Percentiles rank a stretch among this genome's conserved stretches.
phyloP scores from a whole-genome alignment of 2,329 filamentous ascomycete genomes.

The Beauveria sp. region DNA sequence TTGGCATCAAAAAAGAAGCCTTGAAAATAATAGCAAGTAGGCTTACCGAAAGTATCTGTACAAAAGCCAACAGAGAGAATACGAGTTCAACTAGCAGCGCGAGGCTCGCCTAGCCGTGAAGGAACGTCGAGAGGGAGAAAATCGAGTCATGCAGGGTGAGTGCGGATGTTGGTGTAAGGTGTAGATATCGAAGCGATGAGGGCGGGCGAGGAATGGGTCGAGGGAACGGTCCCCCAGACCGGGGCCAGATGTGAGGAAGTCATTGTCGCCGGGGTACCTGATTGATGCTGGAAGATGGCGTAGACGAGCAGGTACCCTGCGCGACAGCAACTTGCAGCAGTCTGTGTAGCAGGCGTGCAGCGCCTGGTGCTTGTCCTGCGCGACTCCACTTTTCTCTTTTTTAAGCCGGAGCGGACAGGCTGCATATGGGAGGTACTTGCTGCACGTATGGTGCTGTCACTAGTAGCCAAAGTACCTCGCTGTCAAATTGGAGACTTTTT shows the following conservation, averaged over 20 bases:
- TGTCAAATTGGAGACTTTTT: slow-evolving; percentile 1
- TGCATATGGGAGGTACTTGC: neutral
- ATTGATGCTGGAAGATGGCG: neutral
- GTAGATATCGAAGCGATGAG: slow-evolving; percentile 19
- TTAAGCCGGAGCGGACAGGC: neutral
- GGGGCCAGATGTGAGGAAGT: slow-evolving; percentile 10
- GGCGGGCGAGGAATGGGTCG: slow-evolving; percentile 20
- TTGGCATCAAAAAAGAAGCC: neutral
- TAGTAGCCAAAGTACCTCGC: neutral
- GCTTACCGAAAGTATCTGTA: slow-evolving; percentile 1
- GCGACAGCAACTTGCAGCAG: neutral
- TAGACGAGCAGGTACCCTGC: neutral
- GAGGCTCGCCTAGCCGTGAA: neutral
- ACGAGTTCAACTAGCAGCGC: neutral
- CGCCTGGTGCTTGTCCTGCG: neutral
- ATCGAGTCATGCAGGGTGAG: slow-evolving; percentile 11
- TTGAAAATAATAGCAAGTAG: neutral
- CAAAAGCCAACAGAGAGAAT: neutral
- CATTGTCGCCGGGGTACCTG: neutral
- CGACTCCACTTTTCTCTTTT: neutral
- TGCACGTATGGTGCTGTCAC: neutral
- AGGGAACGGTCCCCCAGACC: slow-evolving; percentile 17
- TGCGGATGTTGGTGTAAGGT: slow-evolving; percentile 15
- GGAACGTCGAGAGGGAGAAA: slow-evolving; percentile 9
- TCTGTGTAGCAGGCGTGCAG: neutral